Evolutionary conservation across 2,329 filamentous ascomycete genomes (phyloP).

Genomic region (Colletotrichum sp.): DNA sequence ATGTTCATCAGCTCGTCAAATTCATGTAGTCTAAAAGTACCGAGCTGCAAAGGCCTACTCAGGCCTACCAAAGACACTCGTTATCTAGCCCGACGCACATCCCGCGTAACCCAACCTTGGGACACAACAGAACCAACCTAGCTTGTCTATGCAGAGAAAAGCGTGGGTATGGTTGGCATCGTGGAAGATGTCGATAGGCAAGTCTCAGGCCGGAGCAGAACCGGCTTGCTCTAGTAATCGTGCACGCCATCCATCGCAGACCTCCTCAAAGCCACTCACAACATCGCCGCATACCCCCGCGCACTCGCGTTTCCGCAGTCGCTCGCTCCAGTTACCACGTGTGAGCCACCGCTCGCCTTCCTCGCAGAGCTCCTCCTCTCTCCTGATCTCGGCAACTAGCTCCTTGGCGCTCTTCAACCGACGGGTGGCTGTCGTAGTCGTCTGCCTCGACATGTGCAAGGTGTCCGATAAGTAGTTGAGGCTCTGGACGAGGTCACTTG

Average conservation of each 20-base stretch:
- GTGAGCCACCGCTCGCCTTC: constrained; percentile 84
- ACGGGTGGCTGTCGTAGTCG: constrained; percentile 80
- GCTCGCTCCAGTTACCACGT: constrained; percentile 81
- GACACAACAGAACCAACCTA: background rate
- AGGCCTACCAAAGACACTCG: background rate
- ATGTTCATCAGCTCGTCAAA: constrained; percentile 17
- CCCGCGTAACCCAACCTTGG: background rate
- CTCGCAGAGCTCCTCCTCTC: constrained; percentile 82
- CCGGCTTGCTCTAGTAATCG: constrained; percentile 73
- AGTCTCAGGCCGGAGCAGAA: constrained; percentile 42
- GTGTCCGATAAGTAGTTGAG: constrained; percentile 89
- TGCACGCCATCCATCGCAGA: constrained; percentile 84
- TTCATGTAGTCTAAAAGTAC: constrained; percentile 14
- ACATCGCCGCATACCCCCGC: constrained; percentile 86
- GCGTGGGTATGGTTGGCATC: background rate
- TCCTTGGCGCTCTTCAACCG: constrained; percentile 83
- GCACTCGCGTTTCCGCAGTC: constrained; percentile 79
- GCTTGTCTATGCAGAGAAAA: background rate
- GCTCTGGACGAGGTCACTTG: constrained; percentile 76
- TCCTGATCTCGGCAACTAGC: constrained; percentile 82
- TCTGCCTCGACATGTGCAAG: constrained; percentile 91
- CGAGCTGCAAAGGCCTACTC: background rate
- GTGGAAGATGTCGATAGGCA: background rate
- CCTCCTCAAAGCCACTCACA: constrained; percentile 88
- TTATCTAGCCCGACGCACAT: background rate